A percentile compares a stretch with the other conserved stretches of the same genome.
Conservation (phyloP, 805 yeast species). For the Ogataea ramenticola region DNA sequence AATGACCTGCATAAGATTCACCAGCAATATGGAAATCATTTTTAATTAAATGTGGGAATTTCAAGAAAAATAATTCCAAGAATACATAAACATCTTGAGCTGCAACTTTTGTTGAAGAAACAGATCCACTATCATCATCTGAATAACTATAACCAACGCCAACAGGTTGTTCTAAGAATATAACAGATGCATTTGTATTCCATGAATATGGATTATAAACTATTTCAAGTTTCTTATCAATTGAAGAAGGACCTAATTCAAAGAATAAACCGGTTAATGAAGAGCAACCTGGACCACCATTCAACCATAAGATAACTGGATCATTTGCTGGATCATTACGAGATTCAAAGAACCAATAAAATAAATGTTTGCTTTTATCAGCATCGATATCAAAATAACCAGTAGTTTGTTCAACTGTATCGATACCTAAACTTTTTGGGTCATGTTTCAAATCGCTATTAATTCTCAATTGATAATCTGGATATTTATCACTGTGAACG, state of each 20-base stretch:
- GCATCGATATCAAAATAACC: constrained; percentile 75
- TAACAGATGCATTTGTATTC: constrained; percentile 80
- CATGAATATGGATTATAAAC: constrained; percentile 70
- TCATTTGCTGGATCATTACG: constrained; percentile 83
- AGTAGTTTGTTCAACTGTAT: constrained; percentile 71
- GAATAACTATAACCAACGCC: constrained; percentile 70
- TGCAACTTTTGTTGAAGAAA: constrained; percentile 71
- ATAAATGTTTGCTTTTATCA: constrained; percentile 83
- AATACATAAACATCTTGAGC: constrained; percentile 78
- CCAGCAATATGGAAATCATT: constrained; percentile 81
- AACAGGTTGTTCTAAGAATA: constrained; percentile 85
- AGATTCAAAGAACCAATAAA: constrained; percentile 77
- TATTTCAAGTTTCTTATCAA: constrained; percentile 55
- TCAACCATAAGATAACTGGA: constrained; percentile 83
- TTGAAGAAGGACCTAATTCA: constrained; percentile 78
- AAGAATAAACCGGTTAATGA: constrained; percentile 81
- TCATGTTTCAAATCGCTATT: constrained; percentile 15
- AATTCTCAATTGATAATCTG: constrained; percentile 19
- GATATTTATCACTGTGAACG: constrained; percentile 5
- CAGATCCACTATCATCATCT: constrained; percentile 29
- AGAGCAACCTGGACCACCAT: constrained; percentile 95
- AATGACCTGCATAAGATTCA: constrained; percentile 91
- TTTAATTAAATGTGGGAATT: constrained; percentile 51
- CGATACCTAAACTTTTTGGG: constrained; percentile 70
- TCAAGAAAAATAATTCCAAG: constrained; percentile 69